These are phyloP conservation scores for Staphylotrichum longicolle DNA, from an alignment of 495 filamentous ascomycete species.

Conservation along the genomic window DNA sequence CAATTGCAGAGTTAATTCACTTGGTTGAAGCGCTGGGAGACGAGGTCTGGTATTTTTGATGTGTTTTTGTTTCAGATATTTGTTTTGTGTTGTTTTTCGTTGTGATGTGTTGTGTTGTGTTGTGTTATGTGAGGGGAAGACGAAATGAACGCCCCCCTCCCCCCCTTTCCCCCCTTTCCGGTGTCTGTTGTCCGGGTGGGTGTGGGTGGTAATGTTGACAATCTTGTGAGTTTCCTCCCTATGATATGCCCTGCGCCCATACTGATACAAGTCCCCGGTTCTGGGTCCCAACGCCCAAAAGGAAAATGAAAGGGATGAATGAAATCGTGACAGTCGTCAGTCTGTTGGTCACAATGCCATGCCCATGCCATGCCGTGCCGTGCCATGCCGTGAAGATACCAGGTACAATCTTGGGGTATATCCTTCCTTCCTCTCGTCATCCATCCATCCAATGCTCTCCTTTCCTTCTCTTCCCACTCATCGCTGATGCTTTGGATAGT, in stretches of 20 bases:
- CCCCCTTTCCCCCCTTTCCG: too few relatives aligned
- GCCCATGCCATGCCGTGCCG: neutral
- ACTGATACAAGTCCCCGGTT: neutral
- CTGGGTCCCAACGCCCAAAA: too few relatives aligned
- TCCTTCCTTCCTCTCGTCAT: neutral
- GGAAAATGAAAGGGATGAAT: neutral
- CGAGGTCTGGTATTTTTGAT: neutral
- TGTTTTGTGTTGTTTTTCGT: too few relatives aligned
- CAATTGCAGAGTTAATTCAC: too few relatives aligned
- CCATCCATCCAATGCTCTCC: neutral
- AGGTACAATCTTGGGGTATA: neutral
- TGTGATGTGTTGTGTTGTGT: too few relatives aligned
- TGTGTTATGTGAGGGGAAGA: too few relatives aligned
- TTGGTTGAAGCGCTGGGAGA: neutral
- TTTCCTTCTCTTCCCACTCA: neutral
- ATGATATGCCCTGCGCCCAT: neutral
- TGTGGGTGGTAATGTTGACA: too few relatives aligned
- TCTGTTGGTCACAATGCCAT: neutral
- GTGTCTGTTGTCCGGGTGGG: too few relatives aligned
- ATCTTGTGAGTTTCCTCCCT: too few relatives aligned
- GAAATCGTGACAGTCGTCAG: neutral
- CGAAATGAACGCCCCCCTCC: too few relatives aligned
- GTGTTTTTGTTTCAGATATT: neutral
- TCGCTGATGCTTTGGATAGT: neutral
- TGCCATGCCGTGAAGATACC: neutral